Conservation (phyloP, 768 basidiomycete species). For the Mycena alexandri region DNA sequence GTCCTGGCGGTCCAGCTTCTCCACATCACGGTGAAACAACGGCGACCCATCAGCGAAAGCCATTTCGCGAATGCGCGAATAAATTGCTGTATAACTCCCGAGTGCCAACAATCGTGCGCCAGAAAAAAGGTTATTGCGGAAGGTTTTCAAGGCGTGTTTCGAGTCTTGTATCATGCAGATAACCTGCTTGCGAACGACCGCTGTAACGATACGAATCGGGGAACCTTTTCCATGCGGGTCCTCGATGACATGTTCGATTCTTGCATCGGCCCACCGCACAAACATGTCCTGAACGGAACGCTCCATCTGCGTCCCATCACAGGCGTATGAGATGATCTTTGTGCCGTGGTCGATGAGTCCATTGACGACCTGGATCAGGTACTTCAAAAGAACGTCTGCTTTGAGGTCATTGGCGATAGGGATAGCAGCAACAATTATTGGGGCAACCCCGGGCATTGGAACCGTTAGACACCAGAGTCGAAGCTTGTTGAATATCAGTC, state of each 20-base stretch:
- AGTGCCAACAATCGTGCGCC: constrained; percentile 46
- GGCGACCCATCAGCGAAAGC: constrained; percentile 38
- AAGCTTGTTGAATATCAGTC: too few relatives aligned
- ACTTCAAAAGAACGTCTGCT: background rate
- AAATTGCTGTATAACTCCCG: constrained; percentile 41
- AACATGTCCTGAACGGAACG: constrained; percentile 26
- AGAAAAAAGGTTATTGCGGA: constrained; percentile 48
- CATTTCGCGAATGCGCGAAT: constrained; percentile 39
- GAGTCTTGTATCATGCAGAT: constrained; percentile 42
- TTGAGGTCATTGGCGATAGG: constrained; percentile 40
- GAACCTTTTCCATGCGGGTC: background rate
- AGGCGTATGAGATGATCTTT: constrained; percentile 40
- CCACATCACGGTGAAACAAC: constrained; percentile 48
- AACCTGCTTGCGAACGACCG: background rate
- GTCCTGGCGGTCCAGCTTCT: constrained; percentile 58
- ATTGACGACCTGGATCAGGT: too few relatives aligned
- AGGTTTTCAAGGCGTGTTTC: constrained; percentile 49
- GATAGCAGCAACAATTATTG: constrained; percentile 48
- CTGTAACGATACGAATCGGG: background rate
- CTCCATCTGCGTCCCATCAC: constrained; percentile 53
- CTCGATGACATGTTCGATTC: background rate
- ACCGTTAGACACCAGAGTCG: constrained; percentile 48
- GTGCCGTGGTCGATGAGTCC: too few relatives aligned
- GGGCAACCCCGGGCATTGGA: constrained; percentile 46
- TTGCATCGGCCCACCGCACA: background rate